Evolutionary conservation across 495 filamentous ascomycete species (phyloP).

Genomic region (Terfezia boudieri): DNA sequence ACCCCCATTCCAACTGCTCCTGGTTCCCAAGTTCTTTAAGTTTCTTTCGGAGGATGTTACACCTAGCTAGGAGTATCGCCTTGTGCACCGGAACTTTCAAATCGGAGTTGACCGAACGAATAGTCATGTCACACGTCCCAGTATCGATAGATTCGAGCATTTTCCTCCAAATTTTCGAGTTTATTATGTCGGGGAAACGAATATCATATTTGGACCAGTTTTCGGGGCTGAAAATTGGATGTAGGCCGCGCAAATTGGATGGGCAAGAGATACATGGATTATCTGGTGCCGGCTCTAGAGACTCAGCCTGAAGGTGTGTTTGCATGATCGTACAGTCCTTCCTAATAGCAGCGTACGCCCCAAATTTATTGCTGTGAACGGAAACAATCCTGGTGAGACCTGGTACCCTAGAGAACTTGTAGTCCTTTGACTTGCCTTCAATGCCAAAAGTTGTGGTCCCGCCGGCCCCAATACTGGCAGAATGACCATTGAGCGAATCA

Average conservation of each 20-base stretch:
- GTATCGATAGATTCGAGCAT: too few relatives aligned
- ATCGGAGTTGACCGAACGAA: too few relatives aligned
- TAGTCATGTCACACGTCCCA: too few relatives aligned
- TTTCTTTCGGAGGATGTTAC: not conserved
- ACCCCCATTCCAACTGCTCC: too few relatives aligned
- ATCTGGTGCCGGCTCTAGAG: conserved; percentile 26
- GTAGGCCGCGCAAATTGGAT: conserved; percentile 54
- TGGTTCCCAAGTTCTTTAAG: not conserved
- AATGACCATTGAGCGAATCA: conserved; percentile 22
- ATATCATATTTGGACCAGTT: conserved; percentile 35
- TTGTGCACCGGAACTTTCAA: not conserved
- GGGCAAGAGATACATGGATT: too few relatives aligned
- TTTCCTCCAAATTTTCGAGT: too few relatives aligned
- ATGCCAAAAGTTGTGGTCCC: not conserved
- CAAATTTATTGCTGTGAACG: conserved; percentile 68
- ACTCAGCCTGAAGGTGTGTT: conserved; percentile 43
- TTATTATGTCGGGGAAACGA: conserved; percentile 4
- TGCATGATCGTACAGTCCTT: conserved; percentile 65
- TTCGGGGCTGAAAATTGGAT: conserved; percentile 37
- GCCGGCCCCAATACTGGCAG: conserved; percentile 8
- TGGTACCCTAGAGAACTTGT: conserved; percentile 78
- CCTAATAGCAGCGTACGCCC: conserved; percentile 70
- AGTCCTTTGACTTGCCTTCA: conserved; percentile 49
- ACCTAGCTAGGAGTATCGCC: not conserved
- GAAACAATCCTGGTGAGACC: conserved; percentile 61